These are phyloP conservation scores for Butyriboletus loyo DNA, from an alignment of 768 basidiomycete genomes.

Conservation along the genomic window DNA sequence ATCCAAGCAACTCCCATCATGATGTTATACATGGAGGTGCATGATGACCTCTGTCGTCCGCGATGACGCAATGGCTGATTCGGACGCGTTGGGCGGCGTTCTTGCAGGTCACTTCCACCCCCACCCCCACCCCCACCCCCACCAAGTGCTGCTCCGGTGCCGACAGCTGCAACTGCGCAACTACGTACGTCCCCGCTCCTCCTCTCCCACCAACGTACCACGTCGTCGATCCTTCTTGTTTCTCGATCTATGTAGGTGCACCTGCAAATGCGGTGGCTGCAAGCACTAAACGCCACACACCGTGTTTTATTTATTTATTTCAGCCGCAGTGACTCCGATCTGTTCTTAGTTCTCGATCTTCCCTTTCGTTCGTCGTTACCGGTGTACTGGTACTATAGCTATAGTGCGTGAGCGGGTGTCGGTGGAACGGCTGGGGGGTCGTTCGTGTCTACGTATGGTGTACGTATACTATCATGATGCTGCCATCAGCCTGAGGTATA, in stretches of 20 bases:
- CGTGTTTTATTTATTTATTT: no score
- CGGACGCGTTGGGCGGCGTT: background rate
- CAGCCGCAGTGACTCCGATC: background rate
- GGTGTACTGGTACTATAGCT: background rate
- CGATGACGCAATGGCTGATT: background rate
- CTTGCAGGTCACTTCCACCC: conserved; percentile 10
- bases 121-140: background rate
- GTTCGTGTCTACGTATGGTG: background rate
- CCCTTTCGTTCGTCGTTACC: background rate
- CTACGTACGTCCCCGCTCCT: background rate
- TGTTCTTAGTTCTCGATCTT: no score
- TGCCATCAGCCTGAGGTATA: background rate
- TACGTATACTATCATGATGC: no score
- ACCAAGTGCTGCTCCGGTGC: conserved; percentile 13
- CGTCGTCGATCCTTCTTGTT: background rate
- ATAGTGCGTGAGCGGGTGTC: background rate
- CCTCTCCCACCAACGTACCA: background rate
- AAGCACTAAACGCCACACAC: conserved; percentile 5
- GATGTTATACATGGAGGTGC: conserved; percentile 18
- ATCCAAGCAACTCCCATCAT: background rate
- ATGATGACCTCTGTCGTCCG: background rate
- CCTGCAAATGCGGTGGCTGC: conserved; percentile 15
- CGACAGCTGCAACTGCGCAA: conserved; percentile 1
- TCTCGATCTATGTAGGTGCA: conserved; percentile 3
- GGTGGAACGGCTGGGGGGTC: background rate